Conservation (phyloP, 169 alveolate genomes). For the Babesia sp. region DNA sequence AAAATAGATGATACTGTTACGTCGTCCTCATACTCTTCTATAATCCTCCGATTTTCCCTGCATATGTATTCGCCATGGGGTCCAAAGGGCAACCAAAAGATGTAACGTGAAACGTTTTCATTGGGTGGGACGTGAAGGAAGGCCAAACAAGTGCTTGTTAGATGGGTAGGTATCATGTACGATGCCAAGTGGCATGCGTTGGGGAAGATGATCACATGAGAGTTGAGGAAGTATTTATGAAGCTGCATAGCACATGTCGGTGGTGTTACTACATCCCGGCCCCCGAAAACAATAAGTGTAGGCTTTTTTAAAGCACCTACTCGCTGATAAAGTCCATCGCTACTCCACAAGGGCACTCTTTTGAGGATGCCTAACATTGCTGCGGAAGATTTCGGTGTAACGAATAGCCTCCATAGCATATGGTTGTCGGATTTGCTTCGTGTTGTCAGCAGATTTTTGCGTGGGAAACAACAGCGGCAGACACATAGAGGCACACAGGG, state of each 20-base stretch:
- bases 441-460: background rate
- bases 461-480: conserved; percentile 42
- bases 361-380: conserved; percentile 72
- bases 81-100: conserved; percentile 60
- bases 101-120: conserved; percentile 14
- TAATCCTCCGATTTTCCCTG: conserved; percentile 23
- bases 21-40: conserved; percentile 4
- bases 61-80: conserved; percentile 41
- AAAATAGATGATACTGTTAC: no score
- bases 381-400: conserved; percentile 65
- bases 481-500: conserved; percentile 48
- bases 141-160: conserved; percentile 60
- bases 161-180: conserved; percentile 50
- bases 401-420: conserved; percentile 75
- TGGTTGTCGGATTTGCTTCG: conserved; percentile 40
- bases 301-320: conserved; percentile 64
- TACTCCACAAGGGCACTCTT: conserved; percentile 77
- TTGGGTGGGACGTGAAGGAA: conserved; percentile 46
- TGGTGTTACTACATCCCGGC: conserved; percentile 51
- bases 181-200: conserved; percentile 51
- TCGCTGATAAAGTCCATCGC: conserved; percentile 65
- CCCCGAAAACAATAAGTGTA: conserved; percentile 64
- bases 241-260: conserved; percentile 38
- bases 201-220: conserved; percentile 61
- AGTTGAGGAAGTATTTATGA: conserved; percentile 36